Evolutionary conservation across 1,139 yeast species (phyloP), one percentile per base, ranked within the genome.

Genomic region (Ogataea hybrid): DNA sequence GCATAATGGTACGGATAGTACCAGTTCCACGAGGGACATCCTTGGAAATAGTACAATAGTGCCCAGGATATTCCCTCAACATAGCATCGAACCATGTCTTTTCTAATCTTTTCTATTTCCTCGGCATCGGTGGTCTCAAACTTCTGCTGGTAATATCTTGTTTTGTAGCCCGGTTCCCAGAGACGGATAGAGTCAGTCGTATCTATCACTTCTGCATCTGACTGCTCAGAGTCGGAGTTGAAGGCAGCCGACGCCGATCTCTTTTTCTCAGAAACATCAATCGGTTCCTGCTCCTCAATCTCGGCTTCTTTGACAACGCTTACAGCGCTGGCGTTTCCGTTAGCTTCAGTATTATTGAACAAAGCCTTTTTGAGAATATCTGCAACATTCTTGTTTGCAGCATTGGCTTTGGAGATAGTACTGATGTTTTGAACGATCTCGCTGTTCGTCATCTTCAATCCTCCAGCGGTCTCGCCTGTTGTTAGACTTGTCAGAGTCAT

Each of bases 11-110:
- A 92, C 0, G 97, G 98, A 57, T 84, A 94, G 63, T 79, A 94
- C 98, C 98, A 94, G 44, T 83, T 84, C 99, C 99, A 94, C 0
- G 97, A 90, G 0, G 96, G 95, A 66, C 97, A 92, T 3, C 97
- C 97, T 66, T 92, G 98, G 62, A 87, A 92, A 65, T 94, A 94
- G 63, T 94, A 94, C 43, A 86, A 66, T 48, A 92, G 70, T 1
- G 84, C 96, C 99, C 99, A 94, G 14, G 96, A 81, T 6, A 92
- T 84, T 47, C 99, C 99, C 63, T 92, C 97, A 45, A 94, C 75
- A 59, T 94, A 94, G 44, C 81, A 77, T 39, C 70, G 70, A 0
- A 83, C 90, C 56, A 92, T 80, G 32, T 76, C 71, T 46, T 74
- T 73, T 40, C 84, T 75, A 28, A 79, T 71, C 12, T 64, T 62